Percentiles rank a stretch among this genome's conserved stretches.
Conservation (phyloP, 2,329 filamentous ascomycete species). For the Diaporthe destruens region DNA sequence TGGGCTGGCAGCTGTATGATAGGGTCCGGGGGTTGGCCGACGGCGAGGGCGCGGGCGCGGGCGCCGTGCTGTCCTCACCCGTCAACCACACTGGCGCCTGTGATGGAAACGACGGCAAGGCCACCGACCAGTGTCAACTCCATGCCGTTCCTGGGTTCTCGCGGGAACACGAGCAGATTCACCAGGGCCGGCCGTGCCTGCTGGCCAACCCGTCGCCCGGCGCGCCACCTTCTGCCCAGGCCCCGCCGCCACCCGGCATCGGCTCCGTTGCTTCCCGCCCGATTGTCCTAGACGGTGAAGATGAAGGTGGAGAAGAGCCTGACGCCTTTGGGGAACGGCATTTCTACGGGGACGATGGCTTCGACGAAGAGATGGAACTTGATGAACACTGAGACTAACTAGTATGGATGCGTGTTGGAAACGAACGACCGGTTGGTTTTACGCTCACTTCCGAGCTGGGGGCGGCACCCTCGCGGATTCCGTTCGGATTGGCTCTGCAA, state of each 20-base stretch:
- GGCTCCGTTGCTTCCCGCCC: conserved; percentile 11
- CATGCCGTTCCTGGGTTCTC: not conserved
- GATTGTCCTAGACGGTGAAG: not conserved
- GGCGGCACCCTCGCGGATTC: not conserved
- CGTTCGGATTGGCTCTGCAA: too few species aligned
- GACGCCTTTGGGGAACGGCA: conserved; percentile 27
- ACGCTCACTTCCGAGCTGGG: not conserved
- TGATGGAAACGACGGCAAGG: not conserved
- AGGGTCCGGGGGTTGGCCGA: not conserved
- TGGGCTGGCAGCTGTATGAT: not conserved
- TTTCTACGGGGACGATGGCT: conserved; percentile 9
- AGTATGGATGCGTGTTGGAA: too few species aligned
- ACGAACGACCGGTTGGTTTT: not conserved
- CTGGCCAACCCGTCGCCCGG: not conserved
- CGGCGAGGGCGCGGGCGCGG: conserved; percentile 1
- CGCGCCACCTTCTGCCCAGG: too few species aligned
- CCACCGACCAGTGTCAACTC: not conserved
- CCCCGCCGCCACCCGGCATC: not conserved
- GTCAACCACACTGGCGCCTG: not conserved
- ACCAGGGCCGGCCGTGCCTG: conserved; percentile 15
- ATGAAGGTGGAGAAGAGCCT: not conserved
- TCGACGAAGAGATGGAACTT: conserved; percentile 20
- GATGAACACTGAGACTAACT: not conserved
- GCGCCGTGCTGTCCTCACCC: not conserved
- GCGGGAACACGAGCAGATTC: conserved; percentile 13